These are phyloP conservation scores for Alternaria sp. DNA, from an alignment of 2,329 filamentous ascomycete species.

Conservation along the genomic window DNA sequence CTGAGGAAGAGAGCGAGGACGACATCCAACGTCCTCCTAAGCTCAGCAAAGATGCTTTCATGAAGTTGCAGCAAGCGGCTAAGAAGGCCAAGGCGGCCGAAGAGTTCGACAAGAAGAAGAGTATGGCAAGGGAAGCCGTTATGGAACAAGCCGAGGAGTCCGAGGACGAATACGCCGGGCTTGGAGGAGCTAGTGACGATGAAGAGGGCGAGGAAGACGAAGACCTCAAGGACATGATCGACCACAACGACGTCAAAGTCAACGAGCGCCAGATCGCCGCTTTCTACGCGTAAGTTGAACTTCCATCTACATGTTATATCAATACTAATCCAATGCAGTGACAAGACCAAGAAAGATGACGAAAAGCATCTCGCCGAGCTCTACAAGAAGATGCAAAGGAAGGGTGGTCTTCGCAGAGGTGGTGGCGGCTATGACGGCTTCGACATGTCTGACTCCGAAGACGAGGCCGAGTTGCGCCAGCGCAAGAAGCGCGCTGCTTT, in stretches of 20 bases:
- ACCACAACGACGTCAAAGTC: slow-evolving; percentile 75
- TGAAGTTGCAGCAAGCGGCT: slow-evolving; percentile 71
- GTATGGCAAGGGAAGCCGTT: slow-evolving; percentile 81
- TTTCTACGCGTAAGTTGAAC: slow-evolving; percentile 77
- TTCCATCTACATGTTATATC: slow-evolving; percentile 9
- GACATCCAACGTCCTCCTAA: slow-evolving; percentile 44
- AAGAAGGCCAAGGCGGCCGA: slow-evolving; percentile 58
- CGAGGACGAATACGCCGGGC: slow-evolving; percentile 94
- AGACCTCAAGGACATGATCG: slow-evolving; percentile 85
- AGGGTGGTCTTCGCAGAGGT: slow-evolving; percentile 81
- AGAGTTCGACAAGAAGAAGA: slow-evolving; percentile 81
- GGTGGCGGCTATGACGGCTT: slow-evolving; percentile 65
- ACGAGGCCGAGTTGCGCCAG: slow-evolving; percentile 77
- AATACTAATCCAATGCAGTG: slow-evolving; percentile 56
- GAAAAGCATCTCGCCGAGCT: slow-evolving; percentile 62
- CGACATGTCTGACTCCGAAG: slow-evolving; percentile 88
- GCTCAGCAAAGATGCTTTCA: slow-evolving; percentile 64
- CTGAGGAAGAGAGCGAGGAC: slow-evolving; percentile 28
- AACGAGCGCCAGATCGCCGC: slow-evolving; percentile 84
- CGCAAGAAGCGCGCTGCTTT: slow-evolving; percentile 87
- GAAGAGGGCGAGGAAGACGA: slow-evolving; percentile 78
- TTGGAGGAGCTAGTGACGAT: slow-evolving; percentile 89
- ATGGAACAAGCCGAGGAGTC: slow-evolving; percentile 96
- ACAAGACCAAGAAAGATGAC: slow-evolving; percentile 79
- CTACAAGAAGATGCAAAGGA: slow-evolving; percentile 71